Conservation (phyloP, 768 basidiomycete species). For the Coprinellus micaceus region DNA sequence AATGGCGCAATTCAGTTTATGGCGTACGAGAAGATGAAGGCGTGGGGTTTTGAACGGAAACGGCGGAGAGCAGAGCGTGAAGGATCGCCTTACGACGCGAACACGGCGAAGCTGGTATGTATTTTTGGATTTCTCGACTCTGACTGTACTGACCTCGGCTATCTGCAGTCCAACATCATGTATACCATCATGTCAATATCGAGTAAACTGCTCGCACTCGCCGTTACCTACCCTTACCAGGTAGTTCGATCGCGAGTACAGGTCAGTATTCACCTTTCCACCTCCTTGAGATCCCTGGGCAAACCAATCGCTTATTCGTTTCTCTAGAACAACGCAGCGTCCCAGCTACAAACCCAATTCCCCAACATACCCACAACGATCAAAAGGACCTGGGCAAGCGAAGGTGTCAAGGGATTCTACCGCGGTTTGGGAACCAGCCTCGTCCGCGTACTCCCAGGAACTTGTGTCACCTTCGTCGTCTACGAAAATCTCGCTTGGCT, state of each 20-base stretch:
- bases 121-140: neutral
- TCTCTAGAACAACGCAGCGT: slow-evolving; percentile 53
- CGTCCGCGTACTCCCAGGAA: slow-evolving; percentile 92
- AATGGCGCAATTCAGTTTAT: slow-evolving; percentile 97
- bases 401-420: slow-evolving; percentile 86
- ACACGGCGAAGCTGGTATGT: slow-evolving; percentile 84
- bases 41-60: slow-evolving; percentile 81
- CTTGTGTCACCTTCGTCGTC: slow-evolving; percentile 96
- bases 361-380: slow-evolving; percentile 83
- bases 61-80: slow-evolving; percentile 53
- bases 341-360: slow-evolving; percentile 54
- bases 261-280: slow-evolving; percentile 38
- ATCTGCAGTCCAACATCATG: slow-evolving; percentile 73
- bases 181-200: slow-evolving; percentile 91
- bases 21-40: slow-evolving; percentile 93
- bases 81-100: slow-evolving; percentile 63
- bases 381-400: slow-evolving; percentile 72
- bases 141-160: neutral
- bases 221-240: slow-evolving; percentile 94
- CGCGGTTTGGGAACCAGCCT: slow-evolving; percentile 93
- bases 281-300: neutral
- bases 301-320: neutral
- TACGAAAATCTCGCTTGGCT: slow-evolving; percentile 92
- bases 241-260: slow-evolving; percentile 93
- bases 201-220: slow-evolving; percentile 82